phyloP scores from a whole-genome alignment of 2,329 filamentous ascomycete genomes.

The Aureobasidium uvarum region DNA sequence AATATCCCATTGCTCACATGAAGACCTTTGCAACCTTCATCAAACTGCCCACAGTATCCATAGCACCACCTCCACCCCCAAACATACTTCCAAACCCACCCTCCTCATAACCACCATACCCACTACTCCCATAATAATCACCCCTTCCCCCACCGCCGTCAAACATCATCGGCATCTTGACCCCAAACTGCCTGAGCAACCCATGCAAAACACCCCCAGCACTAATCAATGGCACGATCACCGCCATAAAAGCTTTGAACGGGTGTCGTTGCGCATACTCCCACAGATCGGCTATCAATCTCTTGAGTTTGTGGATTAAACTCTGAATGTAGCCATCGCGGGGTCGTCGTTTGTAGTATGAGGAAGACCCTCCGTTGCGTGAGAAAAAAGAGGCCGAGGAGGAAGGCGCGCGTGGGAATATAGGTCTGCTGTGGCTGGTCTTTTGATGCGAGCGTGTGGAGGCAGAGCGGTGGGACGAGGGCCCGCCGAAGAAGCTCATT shows the following conservation, averaged over 20 bases:
- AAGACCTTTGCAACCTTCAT: constrained; percentile 54
- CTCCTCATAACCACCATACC: constrained; percentile 43
- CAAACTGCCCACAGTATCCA: constrained; percentile 49
- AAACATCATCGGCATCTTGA: constrained; percentile 55
- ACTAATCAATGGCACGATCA: constrained; percentile 82
- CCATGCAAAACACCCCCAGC: constrained; percentile 73
- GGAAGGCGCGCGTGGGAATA: constrained; percentile 23
- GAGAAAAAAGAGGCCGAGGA: constrained; percentile 25
- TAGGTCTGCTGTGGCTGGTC: background rate
- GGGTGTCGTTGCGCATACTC: constrained; percentile 81
- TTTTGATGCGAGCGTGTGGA: background rate
- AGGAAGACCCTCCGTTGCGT: constrained; percentile 48
- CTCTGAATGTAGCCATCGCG: constrained; percentile 74
- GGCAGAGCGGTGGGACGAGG: constrained; percentile 19
- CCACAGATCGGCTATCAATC: constrained; percentile 75
- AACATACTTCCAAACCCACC: constrained; percentile 37
- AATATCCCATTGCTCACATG: constrained; percentile 41
- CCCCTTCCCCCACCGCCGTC: constrained; percentile 34
- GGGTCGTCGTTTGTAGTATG: constrained; percentile 75
- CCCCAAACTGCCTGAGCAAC: constrained; percentile 73
- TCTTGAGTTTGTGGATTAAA: constrained; percentile 71
- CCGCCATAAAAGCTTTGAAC: constrained; percentile 81
- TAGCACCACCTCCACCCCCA: constrained; percentile 40
- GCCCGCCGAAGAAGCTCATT: constrained; percentile 26
- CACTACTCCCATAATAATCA: constrained; percentile 48